phyloP scores from a whole-genome alignment of 2,329 filamentous ascomycete genomes.

The Diplodia seriata region DNA sequence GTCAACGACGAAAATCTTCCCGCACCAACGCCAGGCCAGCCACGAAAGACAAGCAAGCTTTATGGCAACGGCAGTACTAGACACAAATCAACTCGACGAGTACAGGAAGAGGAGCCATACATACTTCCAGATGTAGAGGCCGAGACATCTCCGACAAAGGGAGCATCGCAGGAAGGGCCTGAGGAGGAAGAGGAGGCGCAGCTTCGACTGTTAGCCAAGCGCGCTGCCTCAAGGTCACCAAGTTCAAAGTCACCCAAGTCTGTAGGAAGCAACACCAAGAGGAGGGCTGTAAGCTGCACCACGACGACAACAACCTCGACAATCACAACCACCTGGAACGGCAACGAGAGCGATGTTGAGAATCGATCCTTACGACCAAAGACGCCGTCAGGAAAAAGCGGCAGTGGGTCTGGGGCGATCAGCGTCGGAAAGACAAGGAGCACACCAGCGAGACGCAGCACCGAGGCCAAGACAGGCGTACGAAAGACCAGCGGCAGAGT shows the following conservation, averaged over 20 bases:
- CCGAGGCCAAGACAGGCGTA: slow-evolving; percentile 57
- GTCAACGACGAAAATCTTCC: slow-evolving; percentile 91
- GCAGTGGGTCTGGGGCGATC: slow-evolving; percentile 53
- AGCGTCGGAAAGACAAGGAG: slow-evolving; percentile 54
- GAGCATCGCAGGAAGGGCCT: slow-evolving; percentile 54
- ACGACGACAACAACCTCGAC: slow-evolving; percentile 72
- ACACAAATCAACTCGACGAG: slow-evolving; percentile 40
- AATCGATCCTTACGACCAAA: slow-evolving; percentile 53
- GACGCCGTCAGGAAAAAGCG: slow-evolving; percentile 50
- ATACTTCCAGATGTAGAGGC: slow-evolving; percentile 65
- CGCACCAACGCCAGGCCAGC: slow-evolving; percentile 93
- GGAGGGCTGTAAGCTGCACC: slow-evolving; percentile 76
- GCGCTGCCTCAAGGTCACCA: slow-evolving; percentile 69
- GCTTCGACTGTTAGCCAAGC: slow-evolving; percentile 71
- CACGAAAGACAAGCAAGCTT: slow-evolving; percentile 82
- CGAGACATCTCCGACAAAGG: slow-evolving; percentile 58
- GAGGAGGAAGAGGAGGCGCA: slow-evolving; percentile 87
- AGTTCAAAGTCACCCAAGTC: slow-evolving; percentile 44
- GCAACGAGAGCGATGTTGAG: slow-evolving; percentile 56
- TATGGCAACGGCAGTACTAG: slow-evolving; percentile 64
- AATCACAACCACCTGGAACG: slow-evolving; percentile 46
- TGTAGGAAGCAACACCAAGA: slow-evolving; percentile 61
- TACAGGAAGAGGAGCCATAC: slow-evolving; percentile 56
- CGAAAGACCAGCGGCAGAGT: slow-evolving; percentile 60
- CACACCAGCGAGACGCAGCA: slow-evolving; percentile 54